Evolutionary conservation across 345 rosid species (phyloP), one percentile per base, ranked within the genome.

Genomic region (Toxicodendron radicans): DNA sequence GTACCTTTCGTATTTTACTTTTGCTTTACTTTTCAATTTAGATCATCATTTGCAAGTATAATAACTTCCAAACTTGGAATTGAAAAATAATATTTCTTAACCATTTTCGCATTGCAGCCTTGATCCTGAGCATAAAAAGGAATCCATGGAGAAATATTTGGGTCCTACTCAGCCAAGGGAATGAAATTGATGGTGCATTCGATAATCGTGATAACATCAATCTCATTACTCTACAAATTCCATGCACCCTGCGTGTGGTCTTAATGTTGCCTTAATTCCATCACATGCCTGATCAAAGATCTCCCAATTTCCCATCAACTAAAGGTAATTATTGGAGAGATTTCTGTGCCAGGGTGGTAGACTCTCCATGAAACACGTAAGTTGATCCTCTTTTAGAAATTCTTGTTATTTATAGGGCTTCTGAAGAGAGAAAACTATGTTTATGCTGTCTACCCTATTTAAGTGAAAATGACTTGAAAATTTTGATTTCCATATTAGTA

Each of bases 81-180:
- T 17, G n/a, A 64, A 33, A 48, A 60, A 73, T 71, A n/a, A 80
- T 60, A 61, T 17, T 60, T 73, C 43, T 4, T 62, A 24, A 45
- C 53, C 24, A 70, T 84, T 65, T 66, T 73, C 82, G 83, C 92
- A 93, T 79, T 84, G 79, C 93, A 95, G 99, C 85, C 99, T 95
- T 75, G 97, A 95, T 83, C 97, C 97, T 65, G 96, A 89, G 73
- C 99, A 75, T 81, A 95, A 93, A 80, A 91, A 90, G 80, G 99
- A 95, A 80, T 95, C 97, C n/a, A 89, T 91, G 90, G 96, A 95
- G 85, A 95, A 95, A 77, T 95, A 95, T 83, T 80, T 87, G 73
- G 99, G 94, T 69, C 94, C 96, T 21, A 67, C 83, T 70, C 81
- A 76, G 71, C 83, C 82, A 4, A 76, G 63, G 41, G 84, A 84